Evolutionary conservation across 163 green algal species (phyloP).

Genomic region (Smithsoniella earleae): DNA sequence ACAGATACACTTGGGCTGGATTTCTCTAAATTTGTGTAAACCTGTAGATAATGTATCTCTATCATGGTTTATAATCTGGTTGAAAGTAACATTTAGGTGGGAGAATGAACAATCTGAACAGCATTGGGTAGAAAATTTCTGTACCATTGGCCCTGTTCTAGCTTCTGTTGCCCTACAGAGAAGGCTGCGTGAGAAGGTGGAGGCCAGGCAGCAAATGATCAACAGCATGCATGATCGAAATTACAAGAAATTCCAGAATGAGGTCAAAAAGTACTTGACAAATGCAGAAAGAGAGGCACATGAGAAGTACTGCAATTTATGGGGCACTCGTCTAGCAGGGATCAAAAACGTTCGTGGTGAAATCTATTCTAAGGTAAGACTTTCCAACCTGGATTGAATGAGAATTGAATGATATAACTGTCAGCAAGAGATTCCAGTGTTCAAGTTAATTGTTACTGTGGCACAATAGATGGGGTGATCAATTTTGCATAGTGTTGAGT

Average conservation of each 20-base stretch:
- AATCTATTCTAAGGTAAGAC: conserved; percentile 8
- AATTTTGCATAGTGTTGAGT: no score
- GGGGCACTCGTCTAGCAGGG: conserved; percentile 14
- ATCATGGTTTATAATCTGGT: neutral
- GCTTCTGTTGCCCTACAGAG: neutral
- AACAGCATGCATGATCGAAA: conserved; percentile 50
- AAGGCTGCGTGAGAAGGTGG: conserved; percentile 32
- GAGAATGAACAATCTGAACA: conserved; percentile 4
- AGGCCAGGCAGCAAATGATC: conserved; percentile 49
- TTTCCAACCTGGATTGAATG: conserved; percentile 13
- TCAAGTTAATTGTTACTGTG: no score
- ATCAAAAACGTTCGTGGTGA: conserved; percentile 21
- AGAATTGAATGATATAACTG: neutral
- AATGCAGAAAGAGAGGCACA: conserved; percentile 41
- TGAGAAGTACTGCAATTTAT: conserved; percentile 40
- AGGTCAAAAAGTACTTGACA: conserved; percentile 37
- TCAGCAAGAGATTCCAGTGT: no score
- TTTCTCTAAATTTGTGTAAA: no score
- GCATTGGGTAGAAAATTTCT: neutral
- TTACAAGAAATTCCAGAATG: conserved; percentile 56
- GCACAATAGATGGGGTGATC: no score
- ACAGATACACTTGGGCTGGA: no score
- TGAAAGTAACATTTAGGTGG: neutral
- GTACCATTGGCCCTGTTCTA: neutral
- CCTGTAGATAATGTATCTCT: conserved; percentile 12